Conservation (phyloP, 75 land plant genomes). For the Gnetum montanum region DNA sequence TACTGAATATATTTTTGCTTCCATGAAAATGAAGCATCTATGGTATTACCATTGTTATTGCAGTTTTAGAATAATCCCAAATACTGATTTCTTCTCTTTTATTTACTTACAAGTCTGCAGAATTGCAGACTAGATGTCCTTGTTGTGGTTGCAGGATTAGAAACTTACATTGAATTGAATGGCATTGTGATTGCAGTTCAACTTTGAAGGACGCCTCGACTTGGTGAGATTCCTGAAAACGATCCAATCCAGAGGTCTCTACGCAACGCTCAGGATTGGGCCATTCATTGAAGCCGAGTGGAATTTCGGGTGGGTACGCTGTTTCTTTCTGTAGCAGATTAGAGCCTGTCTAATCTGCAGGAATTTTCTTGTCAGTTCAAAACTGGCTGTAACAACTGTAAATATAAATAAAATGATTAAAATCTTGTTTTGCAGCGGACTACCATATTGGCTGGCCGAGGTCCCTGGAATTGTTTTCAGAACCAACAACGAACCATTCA, state of each 20-base stretch:
- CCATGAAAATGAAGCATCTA: too few species aligned
- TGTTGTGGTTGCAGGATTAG: background rate
- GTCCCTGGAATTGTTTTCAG: slow-evolving; percentile 46
- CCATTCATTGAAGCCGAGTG: slow-evolving; percentile 82
- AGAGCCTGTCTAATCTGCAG: background rate
- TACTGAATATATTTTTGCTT: too few species aligned
- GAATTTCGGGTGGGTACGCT: slow-evolving; percentile 64
- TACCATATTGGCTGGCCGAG: slow-evolving; percentile 74
- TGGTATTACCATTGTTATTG: too few species aligned
- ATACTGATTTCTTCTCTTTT: too few species aligned
- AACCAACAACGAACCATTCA: slow-evolving; percentile 54
- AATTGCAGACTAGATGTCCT: too few species aligned
- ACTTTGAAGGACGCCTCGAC: slow-evolving; percentile 69
- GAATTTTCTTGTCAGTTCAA: background rate
- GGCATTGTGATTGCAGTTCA: slow-evolving; percentile 34
- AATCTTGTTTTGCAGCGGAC: slow-evolving; percentile 37
- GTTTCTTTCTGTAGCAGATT: background rate
- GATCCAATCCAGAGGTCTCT: slow-evolving; percentile 63
- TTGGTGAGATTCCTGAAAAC: slow-evolving; percentile 56
- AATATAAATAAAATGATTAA: slow-evolving; percentile 4
- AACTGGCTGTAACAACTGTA: too few species aligned
- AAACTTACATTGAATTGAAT: background rate
- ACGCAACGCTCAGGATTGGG: slow-evolving; percentile 70
- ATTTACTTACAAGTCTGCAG: too few species aligned
- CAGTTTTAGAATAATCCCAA: too few species aligned